These are phyloP conservation scores for Euphrasia confusa DNA, from an alignment of 257 asterid species.

Conservation along the genomic window DNA sequence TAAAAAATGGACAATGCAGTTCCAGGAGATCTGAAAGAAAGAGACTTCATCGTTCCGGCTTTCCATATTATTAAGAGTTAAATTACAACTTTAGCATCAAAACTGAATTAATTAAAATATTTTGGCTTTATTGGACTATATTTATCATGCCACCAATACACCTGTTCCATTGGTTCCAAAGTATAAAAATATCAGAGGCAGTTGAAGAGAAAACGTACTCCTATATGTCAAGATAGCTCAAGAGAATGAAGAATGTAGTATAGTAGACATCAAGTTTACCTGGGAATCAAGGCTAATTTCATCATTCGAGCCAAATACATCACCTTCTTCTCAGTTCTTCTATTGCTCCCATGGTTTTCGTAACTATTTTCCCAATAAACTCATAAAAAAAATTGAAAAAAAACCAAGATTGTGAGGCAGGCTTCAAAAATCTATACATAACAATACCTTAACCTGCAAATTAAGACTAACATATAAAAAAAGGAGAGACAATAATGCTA, in stretches of 20 bases:
- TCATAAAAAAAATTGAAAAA: too few species aligned
- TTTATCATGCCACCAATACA: constrained; percentile 92
- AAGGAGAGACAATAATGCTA: too few species aligned
- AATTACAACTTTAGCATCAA: too few species aligned
- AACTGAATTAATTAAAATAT: too few species aligned
- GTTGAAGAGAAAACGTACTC: neutral
- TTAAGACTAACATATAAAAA: too few species aligned
- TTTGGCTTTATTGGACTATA: constrained; percentile 81
- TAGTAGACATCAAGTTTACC: constrained; percentile 29
- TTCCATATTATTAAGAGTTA: too few species aligned
- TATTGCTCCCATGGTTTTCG: constrained; percentile 84
- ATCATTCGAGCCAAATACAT: constrained; percentile 74
- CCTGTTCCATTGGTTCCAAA: constrained; percentile 39
- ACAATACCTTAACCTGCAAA: too few species aligned
- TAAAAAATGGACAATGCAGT: too few species aligned
- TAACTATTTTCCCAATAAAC: constrained; percentile 67
- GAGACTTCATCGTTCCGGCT: too few species aligned
- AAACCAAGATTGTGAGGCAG: too few species aligned
- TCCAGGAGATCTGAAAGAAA: too few species aligned
- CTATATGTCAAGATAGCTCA: neutral
- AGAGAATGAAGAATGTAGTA: neutral
- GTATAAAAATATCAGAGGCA: constrained; percentile 2
- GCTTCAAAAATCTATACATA: too few species aligned
- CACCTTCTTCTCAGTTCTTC: constrained; percentile 99
- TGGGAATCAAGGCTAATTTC: constrained; percentile 78